Base-by-base conservation (phyloP, 768 basidiomycete genomes). In the Clathrus columnatus region DNA sequence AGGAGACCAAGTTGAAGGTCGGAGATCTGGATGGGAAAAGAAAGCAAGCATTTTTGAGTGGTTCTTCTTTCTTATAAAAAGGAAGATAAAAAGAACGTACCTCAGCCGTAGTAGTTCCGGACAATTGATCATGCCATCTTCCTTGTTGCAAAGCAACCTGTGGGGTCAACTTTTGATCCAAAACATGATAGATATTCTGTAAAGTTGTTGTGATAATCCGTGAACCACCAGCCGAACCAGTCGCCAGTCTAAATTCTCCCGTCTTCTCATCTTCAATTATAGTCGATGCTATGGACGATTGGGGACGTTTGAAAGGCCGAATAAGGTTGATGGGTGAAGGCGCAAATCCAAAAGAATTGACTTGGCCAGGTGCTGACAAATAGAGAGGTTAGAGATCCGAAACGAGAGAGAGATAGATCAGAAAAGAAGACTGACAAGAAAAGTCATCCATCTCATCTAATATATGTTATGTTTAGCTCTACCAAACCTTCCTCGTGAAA, bases 121-220 rank as follows among this genome's bases (percentile, higher is more conserved):
- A 57, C 11, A 67, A 57, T 44, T 67, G 66, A 43, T 67, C 66
- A 48, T 67, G 66, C 66, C 65, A 67, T 14, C 66, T 54, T 7
- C 62, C 51, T 1, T 58, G 53, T 30, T 52, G 51, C 16, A 60
- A 60, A 23, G 61, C 56, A 23, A 54, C 63, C n/a, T 43, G 53
- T 0, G 66, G 45, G 11, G 47, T 62, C 28, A 69, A 47, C 1
- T 66, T 67, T 26, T 68, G 67, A 47, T 73, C 71, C 23, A 73
- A 57, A 51, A 65, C 62, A 57, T 72, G 65, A 60, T 70, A 60
- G 20, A 72, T 58, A 46, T 71, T 57, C 54, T 73, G 70, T 24
- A 72, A 59, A 14, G 70, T 73, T 10, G 69, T 65, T 8, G 71
- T 73, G 58, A 71, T 70, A 63, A 70, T 70, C 20, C 64, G 61